Evolutionary conservation across 2,329 filamentous ascomycete genomes (phyloP), one percentile per base, ranked within the genome.

Genomic region (Diaporthe ilicicola): DNA sequence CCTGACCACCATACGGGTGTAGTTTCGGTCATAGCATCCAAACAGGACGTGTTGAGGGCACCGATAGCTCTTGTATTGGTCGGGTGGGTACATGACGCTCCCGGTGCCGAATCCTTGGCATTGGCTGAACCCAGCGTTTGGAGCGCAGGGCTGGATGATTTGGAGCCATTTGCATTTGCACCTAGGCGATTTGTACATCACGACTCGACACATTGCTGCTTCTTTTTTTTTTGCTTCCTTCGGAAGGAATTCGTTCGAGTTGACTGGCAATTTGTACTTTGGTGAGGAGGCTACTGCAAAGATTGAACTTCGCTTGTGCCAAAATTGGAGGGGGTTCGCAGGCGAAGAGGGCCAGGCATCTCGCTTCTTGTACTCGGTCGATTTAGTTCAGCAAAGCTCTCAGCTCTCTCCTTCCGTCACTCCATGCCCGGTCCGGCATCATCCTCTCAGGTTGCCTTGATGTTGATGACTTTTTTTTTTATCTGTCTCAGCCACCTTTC

Each of bases 121-220:
- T 34, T 79, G 85, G 71, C 77, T 78, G 79, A 89, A 89, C 71
- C 87, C 86, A 77, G 82, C 81, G 15, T 83, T 83, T 0, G 85
- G 85, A 4, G 75, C 81, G 79, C 88, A 90, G 7, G 85, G 83
- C 54, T 78, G 73, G 4, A 77, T 78, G 75, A 89, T 81, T 72
- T 83, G 76, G 51, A 85, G 81, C 87, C 87, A 90, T 74, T 81
- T 82, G 81, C 88, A 87, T 13, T 80, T 79, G 82, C 87, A 89
- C 71, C 74, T 75, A 62, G 82, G 83, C 77, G 87, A 84, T 70
- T 81, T 80, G 78, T 83, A 87, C 77, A 85, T 84, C 32, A 79
- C 82, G n/a, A 84, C 81, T 22, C 75, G 74, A 77, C 87, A 89
- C 87, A 89, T 88, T 56, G 1, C 24, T 29, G 55, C 5, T 34